Conservation (phyloP, 495 filamentous ascomycete genomes). For the Parathielavia hyrcaniae region DNA sequence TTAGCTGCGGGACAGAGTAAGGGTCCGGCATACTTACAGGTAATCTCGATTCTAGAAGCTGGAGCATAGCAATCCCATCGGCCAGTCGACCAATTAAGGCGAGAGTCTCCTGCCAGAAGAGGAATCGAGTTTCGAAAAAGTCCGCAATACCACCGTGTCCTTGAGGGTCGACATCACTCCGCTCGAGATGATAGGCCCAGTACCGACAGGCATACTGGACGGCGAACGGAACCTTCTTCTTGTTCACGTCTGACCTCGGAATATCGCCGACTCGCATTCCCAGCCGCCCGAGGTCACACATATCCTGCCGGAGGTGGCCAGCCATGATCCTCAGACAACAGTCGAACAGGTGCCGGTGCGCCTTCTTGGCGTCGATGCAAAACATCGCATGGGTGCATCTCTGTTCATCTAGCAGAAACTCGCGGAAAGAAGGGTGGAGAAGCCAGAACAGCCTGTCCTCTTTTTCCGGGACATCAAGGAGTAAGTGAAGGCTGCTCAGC, state of each 20-base stretch:
- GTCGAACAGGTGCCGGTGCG: not conserved
- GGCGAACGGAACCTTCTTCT: not conserved
- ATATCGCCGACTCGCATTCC: not conserved
- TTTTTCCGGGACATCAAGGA: not conserved
- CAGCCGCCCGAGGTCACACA: not conserved
- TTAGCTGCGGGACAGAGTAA: not conserved
- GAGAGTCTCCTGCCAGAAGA: not conserved
- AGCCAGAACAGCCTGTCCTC: not conserved
- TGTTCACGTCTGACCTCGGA: not conserved
- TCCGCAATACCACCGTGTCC: not conserved
- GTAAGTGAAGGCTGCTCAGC: not conserved
- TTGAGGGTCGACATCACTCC: not conserved
- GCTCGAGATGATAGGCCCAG: conserved; percentile 4
- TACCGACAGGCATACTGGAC: conserved; percentile 11
- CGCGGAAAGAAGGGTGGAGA: conserved; percentile 6
- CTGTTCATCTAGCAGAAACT: conserved; percentile 3
- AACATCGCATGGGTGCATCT: not conserved
- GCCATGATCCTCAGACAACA: not conserved
- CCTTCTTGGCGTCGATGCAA: not conserved
- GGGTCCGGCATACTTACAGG: not conserved
- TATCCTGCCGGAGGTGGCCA: not conserved
- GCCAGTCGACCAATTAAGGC: conserved; percentile 1
- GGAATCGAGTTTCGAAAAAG: not conserved
- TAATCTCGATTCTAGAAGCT: not conserved
- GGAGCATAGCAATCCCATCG: conserved; percentile 1